A percentile compares a stretch with the other conserved stretches of the same genome.
Conservation (phyloP, 2,329 filamentous ascomycete genomes). For the Sarocladiaceae sp. region DNA sequence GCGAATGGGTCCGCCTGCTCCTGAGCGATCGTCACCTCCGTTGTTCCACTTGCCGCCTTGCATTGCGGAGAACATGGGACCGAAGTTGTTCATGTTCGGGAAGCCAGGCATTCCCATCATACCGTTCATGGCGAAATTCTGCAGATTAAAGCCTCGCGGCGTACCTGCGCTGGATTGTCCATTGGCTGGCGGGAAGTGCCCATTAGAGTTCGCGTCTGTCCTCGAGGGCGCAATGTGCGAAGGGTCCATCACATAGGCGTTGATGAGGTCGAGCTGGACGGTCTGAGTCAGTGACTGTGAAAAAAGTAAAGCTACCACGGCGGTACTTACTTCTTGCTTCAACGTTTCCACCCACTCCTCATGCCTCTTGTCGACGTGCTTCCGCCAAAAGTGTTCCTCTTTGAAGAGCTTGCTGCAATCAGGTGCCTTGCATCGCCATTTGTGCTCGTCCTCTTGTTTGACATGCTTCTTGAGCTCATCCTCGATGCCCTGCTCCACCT, state of each 20-base stretch:
- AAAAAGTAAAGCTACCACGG: not conserved
- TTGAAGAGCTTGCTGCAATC: slow-evolving; percentile 97
- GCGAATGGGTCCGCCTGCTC: slow-evolving; percentile 63
- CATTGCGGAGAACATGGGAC: slow-evolving; percentile 48
- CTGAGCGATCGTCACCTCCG: slow-evolving; percentile 49
- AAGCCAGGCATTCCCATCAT: slow-evolving; percentile 58
- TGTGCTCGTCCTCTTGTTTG: slow-evolving; percentile 96
- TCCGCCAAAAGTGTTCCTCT: slow-evolving; percentile 93
- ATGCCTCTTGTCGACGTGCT: slow-evolving; percentile 96
- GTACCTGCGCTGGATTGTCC: slow-evolving; percentile 74
- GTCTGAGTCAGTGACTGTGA: slow-evolving; percentile 11
- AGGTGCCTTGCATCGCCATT: slow-evolving; percentile 93
- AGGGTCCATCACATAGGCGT: slow-evolving; percentile 89
- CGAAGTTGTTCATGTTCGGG: slow-evolving; percentile 40
- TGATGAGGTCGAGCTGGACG: slow-evolving; percentile 75
- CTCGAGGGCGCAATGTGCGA: slow-evolving; percentile 90
- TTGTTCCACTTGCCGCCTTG: slow-evolving; percentile 45
- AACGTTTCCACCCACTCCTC: slow-evolving; percentile 76
- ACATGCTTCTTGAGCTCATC: slow-evolving; percentile 83
- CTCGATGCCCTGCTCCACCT: slow-evolving; percentile 76
- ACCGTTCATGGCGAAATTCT: slow-evolving; percentile 58
- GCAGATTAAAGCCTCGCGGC: slow-evolving; percentile 83
- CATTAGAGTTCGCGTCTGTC: slow-evolving; percentile 91
- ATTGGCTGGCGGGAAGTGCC: slow-evolving; percentile 81
- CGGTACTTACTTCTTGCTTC: slow-evolving; percentile 68